Percentiles rank a stretch among this genome's conserved stretches.
These are phyloP conservation scores for Lasiodiplodia sp. DNA, from an alignment of 2,329 filamentous ascomycete species.

Conservation along the genomic window DNA sequence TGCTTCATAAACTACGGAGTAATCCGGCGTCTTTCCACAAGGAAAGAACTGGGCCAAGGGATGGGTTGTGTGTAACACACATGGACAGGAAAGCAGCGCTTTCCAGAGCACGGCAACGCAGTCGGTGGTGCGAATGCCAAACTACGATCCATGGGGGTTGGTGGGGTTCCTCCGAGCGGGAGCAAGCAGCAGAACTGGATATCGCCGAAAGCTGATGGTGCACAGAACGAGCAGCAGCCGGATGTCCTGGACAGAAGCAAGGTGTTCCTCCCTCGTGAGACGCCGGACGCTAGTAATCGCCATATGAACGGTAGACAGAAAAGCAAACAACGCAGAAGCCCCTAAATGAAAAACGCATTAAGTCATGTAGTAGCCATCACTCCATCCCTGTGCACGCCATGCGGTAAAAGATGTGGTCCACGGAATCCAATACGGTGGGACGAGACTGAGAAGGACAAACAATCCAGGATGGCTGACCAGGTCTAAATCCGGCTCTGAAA, in stretches of 20 bases:
- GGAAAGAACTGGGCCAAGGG: conserved; percentile 10
- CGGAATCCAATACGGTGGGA: conserved; percentile 24
- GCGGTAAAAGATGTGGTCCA: conserved; percentile 25
- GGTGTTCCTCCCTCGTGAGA: conserved; percentile 25
- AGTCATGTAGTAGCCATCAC: conserved; percentile 26
- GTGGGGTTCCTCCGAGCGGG: conserved; percentile 17
- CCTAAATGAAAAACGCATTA: conserved; percentile 30
- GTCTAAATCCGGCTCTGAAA: conserved; percentile 28
- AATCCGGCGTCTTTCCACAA: conserved; percentile 23
- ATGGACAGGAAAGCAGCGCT: conserved; percentile 26
- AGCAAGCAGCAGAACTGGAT: conserved; percentile 20
- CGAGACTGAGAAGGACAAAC: conserved; percentile 26
- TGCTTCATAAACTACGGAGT: conserved; percentile 27
- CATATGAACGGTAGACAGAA: conserved; percentile 24
- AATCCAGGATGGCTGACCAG: conserved; percentile 25
- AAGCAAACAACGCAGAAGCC: conserved; percentile 24
- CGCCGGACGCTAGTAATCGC: conserved; percentile 29
- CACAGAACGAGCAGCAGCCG: conserved; percentile 27
- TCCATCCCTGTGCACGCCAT: conserved; percentile 27
- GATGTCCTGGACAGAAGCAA: conserved; percentile 28
- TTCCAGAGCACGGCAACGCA: conserved; percentile 24
- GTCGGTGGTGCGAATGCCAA: conserved; percentile 25
- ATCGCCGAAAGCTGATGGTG: conserved; percentile 27
- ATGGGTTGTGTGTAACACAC: conserved; percentile 10
- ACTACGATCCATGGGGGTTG: conserved; percentile 23